Conservation (phyloP, 2,329 filamentous ascomycete genomes). For the Epichloe sibirici region DNA sequence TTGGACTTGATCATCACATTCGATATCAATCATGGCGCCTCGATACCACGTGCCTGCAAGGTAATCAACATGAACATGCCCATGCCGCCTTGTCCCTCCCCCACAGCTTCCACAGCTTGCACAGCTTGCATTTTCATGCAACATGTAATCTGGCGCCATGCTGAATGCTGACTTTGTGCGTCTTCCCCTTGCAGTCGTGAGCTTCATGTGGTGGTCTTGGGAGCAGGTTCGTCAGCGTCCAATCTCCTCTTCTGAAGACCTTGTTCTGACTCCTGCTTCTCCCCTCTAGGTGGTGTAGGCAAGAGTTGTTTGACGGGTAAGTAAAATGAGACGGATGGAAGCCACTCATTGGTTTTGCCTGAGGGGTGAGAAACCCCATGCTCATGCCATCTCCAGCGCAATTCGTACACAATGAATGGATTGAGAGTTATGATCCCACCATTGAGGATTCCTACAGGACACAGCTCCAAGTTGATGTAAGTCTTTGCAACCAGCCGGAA, state of each 20-base stretch:
- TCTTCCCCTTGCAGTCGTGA: constrained; percentile 44
- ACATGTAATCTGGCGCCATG: neutral
- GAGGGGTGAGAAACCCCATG: neutral
- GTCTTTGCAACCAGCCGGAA: constrained; percentile 22
- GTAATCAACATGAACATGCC: neutral
- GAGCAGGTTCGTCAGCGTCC: constrained; percentile 48
- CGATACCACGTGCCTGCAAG: constrained; percentile 8
- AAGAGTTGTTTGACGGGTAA: constrained; percentile 86
- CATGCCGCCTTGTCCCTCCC: neutral
- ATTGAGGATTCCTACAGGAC: constrained; percentile 70
- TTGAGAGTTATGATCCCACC: constrained; percentile 73
- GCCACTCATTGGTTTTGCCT: neutral
- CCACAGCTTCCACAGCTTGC: neutral
- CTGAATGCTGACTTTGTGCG: neutral
- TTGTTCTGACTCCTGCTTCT: constrained; percentile 19
- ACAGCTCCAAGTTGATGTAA: constrained; percentile 71
- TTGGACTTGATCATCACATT: neutral
- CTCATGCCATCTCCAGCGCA: constrained; percentile 46
- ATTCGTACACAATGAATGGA: constrained; percentile 91
- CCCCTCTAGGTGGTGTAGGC: constrained; percentile 63
- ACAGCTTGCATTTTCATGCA: no score
- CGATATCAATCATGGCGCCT: constrained; percentile 5
- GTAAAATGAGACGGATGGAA: constrained; percentile 10
- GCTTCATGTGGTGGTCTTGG: constrained; percentile 72
- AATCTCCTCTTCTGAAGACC: constrained; percentile 3